These are phyloP conservation scores for Phoma herbarum DNA, from an alignment of 2,329 filamentous ascomycete genomes.

Conservation along the genomic window DNA sequence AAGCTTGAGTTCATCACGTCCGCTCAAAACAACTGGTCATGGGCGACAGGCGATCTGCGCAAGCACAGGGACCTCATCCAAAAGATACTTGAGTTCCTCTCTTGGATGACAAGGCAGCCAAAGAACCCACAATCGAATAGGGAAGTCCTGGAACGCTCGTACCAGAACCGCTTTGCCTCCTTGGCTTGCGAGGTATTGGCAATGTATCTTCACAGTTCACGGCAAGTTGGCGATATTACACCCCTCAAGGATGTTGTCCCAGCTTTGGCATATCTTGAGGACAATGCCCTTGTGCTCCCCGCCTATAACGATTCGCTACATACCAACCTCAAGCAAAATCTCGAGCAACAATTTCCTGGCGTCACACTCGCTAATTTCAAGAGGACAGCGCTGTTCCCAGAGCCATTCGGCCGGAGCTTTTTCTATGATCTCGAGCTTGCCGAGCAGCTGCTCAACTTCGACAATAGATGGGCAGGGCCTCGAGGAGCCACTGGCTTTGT, in stretches of 20 bases:
- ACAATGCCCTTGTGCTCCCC: conserved; percentile 79
- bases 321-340: conserved; percentile 83
- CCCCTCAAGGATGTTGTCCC: conserved; percentile 76
- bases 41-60: conserved; percentile 83
- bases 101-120: conserved; percentile 48
- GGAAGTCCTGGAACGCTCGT: conserved; percentile 38
- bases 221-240: conserved; percentile 74
- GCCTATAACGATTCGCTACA: conserved; percentile 90
- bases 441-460: conserved; percentile 76
- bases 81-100: conserved; percentile 75
- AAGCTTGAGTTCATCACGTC: conserved; percentile 87
- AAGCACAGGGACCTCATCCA: conserved; percentile 77
- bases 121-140: conserved; percentile 36
- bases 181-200: conserved; percentile 87
- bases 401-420: conserved; percentile 76
- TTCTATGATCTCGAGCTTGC: conserved; percentile 85
- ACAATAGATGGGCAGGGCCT: conserved; percentile 75
- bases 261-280: conserved; percentile 80
- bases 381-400: conserved; percentile 71
- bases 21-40: conserved; percentile 94
- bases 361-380: conserved; percentile 82
- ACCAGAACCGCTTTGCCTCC: conserved; percentile 70
- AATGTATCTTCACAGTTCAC: conserved; percentile 87
- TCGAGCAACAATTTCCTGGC: conserved; percentile 77
- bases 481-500: conserved; percentile 73